Evolutionary conservation across 1,284 basidiomycete species (phyloP).

Genomic region (Apiotrichum brassicae): DNA sequence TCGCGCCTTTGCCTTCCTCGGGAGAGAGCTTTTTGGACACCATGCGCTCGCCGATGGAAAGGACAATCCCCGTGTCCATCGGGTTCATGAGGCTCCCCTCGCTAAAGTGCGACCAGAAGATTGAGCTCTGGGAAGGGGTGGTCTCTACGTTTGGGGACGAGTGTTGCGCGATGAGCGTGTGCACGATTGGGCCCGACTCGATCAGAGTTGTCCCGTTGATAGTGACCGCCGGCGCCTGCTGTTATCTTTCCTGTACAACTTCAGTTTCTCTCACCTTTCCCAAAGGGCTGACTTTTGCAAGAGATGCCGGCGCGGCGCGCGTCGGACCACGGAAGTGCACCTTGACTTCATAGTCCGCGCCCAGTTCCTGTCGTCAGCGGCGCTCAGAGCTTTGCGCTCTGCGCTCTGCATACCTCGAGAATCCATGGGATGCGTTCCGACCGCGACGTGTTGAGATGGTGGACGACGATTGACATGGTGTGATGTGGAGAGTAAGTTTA

Average conservation of each 20-base stretch:
- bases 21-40: slow-evolving; percentile 2
- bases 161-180: slow-evolving; percentile 16
- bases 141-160: slow-evolving; percentile 12
- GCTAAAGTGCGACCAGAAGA: slow-evolving; percentile 37
- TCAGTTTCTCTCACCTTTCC: slow-evolving; percentile 21
- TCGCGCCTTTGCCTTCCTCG: slow-evolving; percentile 19
- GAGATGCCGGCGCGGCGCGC: slow-evolving; percentile 26
- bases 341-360: slow-evolving; percentile 30
- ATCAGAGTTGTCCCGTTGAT: slow-evolving; percentile 28
- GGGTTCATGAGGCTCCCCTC: slow-evolving; percentile 37
- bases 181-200: slow-evolving; percentile 37
- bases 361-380: slow-evolving; percentile 23
- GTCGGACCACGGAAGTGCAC: too few species aligned
- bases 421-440: slow-evolving; percentile 33
- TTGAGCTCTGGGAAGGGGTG: slow-evolving; percentile 14
- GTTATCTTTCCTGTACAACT: too few species aligned
- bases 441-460: slow-evolving; percentile 39
- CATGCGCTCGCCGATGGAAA: slow-evolving; percentile 5
- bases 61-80: slow-evolving; percentile 26
- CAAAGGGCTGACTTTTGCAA: slow-evolving; percentile 24
- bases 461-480: slow-evolving; percentile 33
- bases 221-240: slow-evolving; percentile 29
- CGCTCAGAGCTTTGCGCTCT: neutral
- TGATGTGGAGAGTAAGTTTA: neutral
- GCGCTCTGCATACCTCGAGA: slow-evolving; percentile 20